Evolutionary conservation across 2,329 filamentous ascomycete species (phyloP).

Genomic region (Phialophora chinensis): DNA sequence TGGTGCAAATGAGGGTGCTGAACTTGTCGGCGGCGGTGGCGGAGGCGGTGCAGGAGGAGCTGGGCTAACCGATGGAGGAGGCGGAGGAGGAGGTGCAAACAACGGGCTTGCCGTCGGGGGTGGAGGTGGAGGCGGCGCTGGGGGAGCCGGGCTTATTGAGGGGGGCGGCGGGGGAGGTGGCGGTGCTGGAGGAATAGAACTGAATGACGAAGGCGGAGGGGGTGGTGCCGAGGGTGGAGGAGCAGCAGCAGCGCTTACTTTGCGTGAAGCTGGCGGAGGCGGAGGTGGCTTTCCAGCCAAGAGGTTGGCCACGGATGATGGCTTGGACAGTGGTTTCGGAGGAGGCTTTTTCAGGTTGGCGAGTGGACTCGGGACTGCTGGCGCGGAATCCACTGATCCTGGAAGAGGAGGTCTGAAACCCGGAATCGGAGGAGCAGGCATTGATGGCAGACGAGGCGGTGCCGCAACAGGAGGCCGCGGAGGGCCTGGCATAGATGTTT

Average conservation of each 20-base stretch:
- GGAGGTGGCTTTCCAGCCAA: conserved; percentile 60
- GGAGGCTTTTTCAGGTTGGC: conserved; percentile 66
- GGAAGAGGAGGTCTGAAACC: conserved; percentile 55
- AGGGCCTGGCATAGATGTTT: conserved; percentile 59
- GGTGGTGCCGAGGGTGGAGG: conserved; percentile 59
- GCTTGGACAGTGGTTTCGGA: conserved; percentile 58
- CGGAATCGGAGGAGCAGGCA: conserved; percentile 64
- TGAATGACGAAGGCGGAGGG: conserved; percentile 50
- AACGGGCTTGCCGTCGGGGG: conserved; percentile 56
- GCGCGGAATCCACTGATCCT: conserved; percentile 55
- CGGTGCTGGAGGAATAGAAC: conserved; percentile 51
- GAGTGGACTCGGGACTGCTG: conserved; percentile 58
- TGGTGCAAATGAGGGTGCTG: conserved; percentile 31
- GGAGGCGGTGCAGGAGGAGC: conserved; percentile 50
- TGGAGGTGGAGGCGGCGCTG: conserved; percentile 50
- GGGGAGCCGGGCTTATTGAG: conserved; percentile 51
- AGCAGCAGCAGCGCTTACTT: conserved; percentile 45
- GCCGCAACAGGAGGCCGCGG: conserved; percentile 61
- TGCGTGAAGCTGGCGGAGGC: conserved; percentile 62
- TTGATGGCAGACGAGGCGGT: conserved; percentile 52
- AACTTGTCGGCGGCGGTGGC: conserved; percentile 46
- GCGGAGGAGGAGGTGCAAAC: conserved; percentile 49
- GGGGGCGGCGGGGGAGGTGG: conserved; percentile 45
- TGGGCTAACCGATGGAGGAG: conserved; percentile 52
- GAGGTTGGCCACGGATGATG: conserved; percentile 65